Percentiles rank a stretch among this genome's conserved stretches.
These are phyloP conservation scores for Ammopiptanthus mongolicus DNA, from an alignment of 306 rosid genomes.

Conservation along the genomic window DNA sequence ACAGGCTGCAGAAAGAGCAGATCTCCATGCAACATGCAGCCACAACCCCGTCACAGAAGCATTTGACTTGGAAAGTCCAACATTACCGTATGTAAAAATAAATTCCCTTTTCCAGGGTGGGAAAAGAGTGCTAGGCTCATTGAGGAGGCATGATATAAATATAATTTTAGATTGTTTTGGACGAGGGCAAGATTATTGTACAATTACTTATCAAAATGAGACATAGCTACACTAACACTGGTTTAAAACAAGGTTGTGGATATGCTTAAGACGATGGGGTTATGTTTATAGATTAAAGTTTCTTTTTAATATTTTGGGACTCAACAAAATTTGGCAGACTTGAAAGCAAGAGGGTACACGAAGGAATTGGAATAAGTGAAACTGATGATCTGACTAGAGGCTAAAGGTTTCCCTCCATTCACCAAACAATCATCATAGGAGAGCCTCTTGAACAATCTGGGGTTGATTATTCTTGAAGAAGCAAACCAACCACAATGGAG, in stretches of 20 bases:
- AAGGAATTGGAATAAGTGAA: slow-evolving; percentile 63
- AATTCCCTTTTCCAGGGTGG: background rate
- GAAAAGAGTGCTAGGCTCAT: background rate
- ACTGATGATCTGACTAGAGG: slow-evolving; percentile 38
- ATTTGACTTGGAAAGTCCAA: background rate
- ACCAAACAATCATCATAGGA: slow-evolving; percentile 63
- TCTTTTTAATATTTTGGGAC: background rate
- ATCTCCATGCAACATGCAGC: background rate
- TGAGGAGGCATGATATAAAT: background rate
- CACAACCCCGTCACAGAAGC: background rate
- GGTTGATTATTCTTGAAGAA: slow-evolving; percentile 51
- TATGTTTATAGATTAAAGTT: background rate
- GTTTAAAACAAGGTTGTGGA: background rate
- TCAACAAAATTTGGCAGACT: slow-evolving; percentile 53
- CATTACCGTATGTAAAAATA: no score
- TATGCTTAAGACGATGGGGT: background rate
- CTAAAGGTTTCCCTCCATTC: slow-evolving; percentile 51
- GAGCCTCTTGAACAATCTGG: slow-evolving; percentile 57
- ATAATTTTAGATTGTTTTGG: background rate
- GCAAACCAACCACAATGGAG: slow-evolving; percentile 80
- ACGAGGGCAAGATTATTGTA: background rate
- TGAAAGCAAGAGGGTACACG: slow-evolving; percentile 53
- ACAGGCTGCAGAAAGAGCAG: no score
- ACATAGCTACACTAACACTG: background rate
- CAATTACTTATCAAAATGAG: background rate